Evolutionary conservation across 345 rosid species (phyloP), one percentile per base, ranked within the genome.

Genomic region (Hirschfeldia incana): DNA sequence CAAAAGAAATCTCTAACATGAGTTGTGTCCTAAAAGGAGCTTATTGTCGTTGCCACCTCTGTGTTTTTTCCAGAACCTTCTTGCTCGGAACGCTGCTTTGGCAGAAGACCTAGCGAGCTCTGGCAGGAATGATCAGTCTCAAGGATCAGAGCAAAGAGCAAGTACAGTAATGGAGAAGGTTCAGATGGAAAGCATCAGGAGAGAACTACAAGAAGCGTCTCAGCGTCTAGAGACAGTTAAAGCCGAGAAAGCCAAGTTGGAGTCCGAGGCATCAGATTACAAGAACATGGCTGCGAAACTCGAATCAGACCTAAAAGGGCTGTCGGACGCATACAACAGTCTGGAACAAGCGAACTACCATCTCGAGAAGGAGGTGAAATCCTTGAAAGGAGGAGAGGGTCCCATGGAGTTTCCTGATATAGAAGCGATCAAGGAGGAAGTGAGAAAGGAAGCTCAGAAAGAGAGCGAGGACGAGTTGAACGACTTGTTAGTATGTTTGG

Each of bases 401-500:
- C 62, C 88, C 0, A 57, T 76, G 17, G 66, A 68, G 51, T 29
- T 81, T 75, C 86, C 85, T 2, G 94, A 90, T 76, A 68, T 89
- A 1, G 95, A 89, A 84, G 89, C 85, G 1, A 78, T 90, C 7
- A 93, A 86, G 70, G 97, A 86, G 10, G 97, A 89, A 77, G 98
- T 94, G 2, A 87, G 92, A 85, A 97, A 93, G 73, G 99, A 95
- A 85, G 97, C 98, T 10, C 92, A 84, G 89, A 92, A 89, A 82
- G 99, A 95, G 84, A 92, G 95, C 13, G 99, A 96, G 82, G 94
- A 82, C 6, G 99, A 96, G 75, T 83, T 96, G 80, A 96, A 86
- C 11, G 99, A 96, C 84, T 85, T 96, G 87, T 88, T 96, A 2
- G 99, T 96, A 9, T 96, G 99, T 84, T 92, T 96, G 0, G 99